phyloP scores from a whole-genome alignment of 2,329 filamentous ascomycete species.

The Dothistroma septosporum region DNA sequence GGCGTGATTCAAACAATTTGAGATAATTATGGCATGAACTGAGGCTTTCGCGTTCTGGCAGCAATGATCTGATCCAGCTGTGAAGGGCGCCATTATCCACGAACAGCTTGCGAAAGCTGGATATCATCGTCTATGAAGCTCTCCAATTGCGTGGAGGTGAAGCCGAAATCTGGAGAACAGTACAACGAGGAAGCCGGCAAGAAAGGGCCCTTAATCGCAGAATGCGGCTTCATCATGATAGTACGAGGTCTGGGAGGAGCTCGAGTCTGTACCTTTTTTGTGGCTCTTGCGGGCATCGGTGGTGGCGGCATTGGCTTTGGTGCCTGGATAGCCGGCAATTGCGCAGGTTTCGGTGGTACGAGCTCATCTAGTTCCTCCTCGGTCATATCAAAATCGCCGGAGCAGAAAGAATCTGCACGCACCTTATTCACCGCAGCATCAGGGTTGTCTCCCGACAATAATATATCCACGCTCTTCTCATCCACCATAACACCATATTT shows the following conservation, averaged over 20 bases:
- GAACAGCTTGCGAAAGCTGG: slow-evolving; percentile 31
- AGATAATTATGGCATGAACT: neutral
- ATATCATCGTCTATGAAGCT: slow-evolving; percentile 34
- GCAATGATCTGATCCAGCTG: neutral
- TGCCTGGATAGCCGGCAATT: neutral
- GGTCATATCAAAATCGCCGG: slow-evolving; percentile 38
- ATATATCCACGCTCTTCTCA: too few species aligned
- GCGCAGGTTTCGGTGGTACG: slow-evolving; percentile 18
- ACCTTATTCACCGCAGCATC: neutral
- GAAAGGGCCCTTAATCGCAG: slow-evolving; percentile 17
- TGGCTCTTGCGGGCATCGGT: slow-evolving; percentile 1
- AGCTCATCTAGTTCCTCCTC: slow-evolving; percentile 40
- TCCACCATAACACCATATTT: too few species aligned
- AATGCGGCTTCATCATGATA: slow-evolving; percentile 1
- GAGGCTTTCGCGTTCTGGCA: neutral
- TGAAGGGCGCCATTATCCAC: slow-evolving; percentile 14
- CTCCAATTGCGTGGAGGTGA: slow-evolving; percentile 34
- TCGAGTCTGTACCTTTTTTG: neutral
- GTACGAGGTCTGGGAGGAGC: neutral
- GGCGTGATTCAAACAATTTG: neutral
- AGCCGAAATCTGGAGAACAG: slow-evolving; percentile 24
- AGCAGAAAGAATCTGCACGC: slow-evolving; percentile 35
- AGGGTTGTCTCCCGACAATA: neutral
- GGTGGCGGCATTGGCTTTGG: neutral
- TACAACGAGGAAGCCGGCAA: slow-evolving; percentile 20